phyloP scores from a whole-genome alignment of 805 yeast genomes.

The Candida insectorum region DNA sequence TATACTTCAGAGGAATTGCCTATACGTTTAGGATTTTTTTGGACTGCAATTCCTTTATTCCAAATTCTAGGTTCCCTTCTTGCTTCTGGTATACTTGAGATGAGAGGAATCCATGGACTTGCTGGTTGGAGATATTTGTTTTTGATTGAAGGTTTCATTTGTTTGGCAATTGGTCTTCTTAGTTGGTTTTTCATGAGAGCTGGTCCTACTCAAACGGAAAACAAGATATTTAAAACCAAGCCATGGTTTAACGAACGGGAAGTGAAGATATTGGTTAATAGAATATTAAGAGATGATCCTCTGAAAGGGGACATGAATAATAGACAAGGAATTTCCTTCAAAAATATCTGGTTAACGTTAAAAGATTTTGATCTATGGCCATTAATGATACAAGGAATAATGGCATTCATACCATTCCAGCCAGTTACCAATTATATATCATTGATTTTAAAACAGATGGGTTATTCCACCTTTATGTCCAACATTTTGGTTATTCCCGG shows the following conservation, averaged over 20 bases:
- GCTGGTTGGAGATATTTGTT: conserved; percentile 60
- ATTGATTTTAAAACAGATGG: conserved; percentile 43
- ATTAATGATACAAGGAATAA: conserved; percentile 31
- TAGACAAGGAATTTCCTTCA: conserved; percentile 16
- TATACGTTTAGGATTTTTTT: conserved; percentile 53
- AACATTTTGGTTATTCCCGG: conserved; percentile 51
- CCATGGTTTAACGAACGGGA: conserved; percentile 22
- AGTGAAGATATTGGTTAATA: conserved; percentile 20
- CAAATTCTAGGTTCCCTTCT: conserved; percentile 8
- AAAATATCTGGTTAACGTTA: conserved; percentile 10
- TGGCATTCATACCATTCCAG: conserved; percentile 15
- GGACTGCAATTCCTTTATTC: conserved; percentile 53
- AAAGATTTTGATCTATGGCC: conserved; percentile 21
- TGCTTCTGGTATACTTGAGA: conserved; percentile 15
- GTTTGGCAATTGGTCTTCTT: conserved; percentile 48
- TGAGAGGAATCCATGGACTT: conserved; percentile 11
- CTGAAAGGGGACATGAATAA: conserved; percentile 22
- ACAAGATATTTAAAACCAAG: conserved; percentile 2
- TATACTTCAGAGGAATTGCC: conserved; percentile 59
- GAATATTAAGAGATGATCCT: conserved; percentile 21
- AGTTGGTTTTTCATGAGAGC: conserved; percentile 49
- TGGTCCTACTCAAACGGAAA: conserved; percentile 47
- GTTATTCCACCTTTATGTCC: conserved; percentile 49
- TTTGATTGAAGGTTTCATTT: conserved; percentile 58
- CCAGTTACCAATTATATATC: conserved; percentile 39